A percentile compares a stretch with the other conserved stretches of the same genome.
Conservation (phyloP, 108 stramenopile species). For the Fragilariopsis cylindrus region DNA sequence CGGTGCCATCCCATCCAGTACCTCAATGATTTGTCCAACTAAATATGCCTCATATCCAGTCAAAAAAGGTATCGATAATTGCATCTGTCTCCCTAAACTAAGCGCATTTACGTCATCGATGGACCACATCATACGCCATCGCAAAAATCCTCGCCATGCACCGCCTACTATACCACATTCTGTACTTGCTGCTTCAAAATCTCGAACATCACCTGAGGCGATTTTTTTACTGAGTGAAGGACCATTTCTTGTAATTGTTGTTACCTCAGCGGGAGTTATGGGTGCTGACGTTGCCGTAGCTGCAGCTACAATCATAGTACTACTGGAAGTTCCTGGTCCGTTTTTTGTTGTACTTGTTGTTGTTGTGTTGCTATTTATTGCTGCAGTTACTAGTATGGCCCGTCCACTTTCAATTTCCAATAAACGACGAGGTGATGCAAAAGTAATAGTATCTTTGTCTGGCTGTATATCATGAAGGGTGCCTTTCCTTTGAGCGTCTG, state of each 20-base stretch:
- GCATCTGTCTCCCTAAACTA: constrained; percentile 26
- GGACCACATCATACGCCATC: constrained; percentile 5
- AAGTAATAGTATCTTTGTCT: constrained; percentile 5
- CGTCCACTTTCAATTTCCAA: constrained; percentile 38
- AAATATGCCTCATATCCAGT: constrained; percentile 37
- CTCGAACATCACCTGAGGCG: constrained; percentile 7
- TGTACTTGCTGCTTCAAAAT: constrained; percentile 11
- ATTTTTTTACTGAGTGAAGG: constrained; percentile 9
- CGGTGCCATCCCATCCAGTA: constrained; percentile 18
- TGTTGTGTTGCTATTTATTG: neutral
- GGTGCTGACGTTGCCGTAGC: constrained; percentile 13
- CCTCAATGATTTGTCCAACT: constrained; percentile 34
- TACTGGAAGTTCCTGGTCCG: constrained; percentile 16
- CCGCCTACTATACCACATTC: constrained; percentile 26
- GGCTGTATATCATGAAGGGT: neutral
- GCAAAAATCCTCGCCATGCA: constrained; percentile 26
- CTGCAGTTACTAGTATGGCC: constrained; percentile 29
- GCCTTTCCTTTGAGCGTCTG: neutral
- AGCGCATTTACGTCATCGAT: constrained; percentile 32
- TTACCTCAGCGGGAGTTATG: neutral
- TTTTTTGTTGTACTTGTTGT: neutral
- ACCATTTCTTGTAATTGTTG: neutral
- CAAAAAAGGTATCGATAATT: constrained; percentile 34
- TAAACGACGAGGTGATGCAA: constrained; percentile 28
- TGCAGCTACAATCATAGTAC: constrained; percentile 6